Evolutionary conservation across 2,329 filamentous ascomycete species (phyloP).

Genomic region (Colletotrichum sp.): DNA sequence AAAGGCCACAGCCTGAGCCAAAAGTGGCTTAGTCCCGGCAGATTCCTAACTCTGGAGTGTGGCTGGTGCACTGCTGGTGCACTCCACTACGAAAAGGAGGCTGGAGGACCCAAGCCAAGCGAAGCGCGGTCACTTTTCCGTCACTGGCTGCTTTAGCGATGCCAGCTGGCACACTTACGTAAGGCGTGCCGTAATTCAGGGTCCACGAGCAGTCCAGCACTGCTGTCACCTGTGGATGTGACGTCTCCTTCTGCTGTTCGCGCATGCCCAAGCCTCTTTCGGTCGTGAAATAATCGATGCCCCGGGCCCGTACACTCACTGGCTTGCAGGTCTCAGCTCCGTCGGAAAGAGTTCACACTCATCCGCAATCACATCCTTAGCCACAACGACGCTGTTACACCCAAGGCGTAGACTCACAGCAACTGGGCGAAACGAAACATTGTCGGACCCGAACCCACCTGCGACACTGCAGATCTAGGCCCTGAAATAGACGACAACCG

Average conservation of each 20-base stretch:
- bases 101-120: neutral
- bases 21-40: conserved; percentile 22
- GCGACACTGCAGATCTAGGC: neutral
- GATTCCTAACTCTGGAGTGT: neutral
- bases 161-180: neutral
- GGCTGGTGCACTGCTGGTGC: neutral
- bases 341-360: neutral
- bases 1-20: conserved; percentile 7
- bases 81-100: neutral
- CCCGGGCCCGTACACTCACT: neutral
- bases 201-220: neutral
- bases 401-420: neutral
- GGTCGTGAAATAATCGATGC: neutral
- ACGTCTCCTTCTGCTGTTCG: neutral
- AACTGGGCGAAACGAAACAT: neutral
- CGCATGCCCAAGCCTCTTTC: neutral
- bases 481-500: neutral
- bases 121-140: neutral
- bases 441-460: neutral
- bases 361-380: neutral
- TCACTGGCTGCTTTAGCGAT: neutral
- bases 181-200: neutral
- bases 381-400: neutral
- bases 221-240: neutral
- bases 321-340: neutral